phyloP scores from a whole-genome alignment of 78 protist species.

The Emiliania huxleyi region DNA sequence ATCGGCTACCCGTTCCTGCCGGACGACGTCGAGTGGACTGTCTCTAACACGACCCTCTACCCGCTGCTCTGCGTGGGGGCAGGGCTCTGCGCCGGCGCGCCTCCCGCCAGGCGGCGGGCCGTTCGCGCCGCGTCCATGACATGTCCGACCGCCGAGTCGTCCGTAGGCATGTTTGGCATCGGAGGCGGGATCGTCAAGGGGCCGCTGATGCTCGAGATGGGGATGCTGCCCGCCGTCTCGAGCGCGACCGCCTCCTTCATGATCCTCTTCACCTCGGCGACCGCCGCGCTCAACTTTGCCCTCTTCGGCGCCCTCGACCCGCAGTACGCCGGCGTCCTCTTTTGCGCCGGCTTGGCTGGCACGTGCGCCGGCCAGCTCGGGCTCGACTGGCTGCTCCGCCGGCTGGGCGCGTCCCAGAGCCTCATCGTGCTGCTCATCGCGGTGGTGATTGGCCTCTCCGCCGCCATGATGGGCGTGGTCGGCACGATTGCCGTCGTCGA shows the following conservation, averaged over 20 bases:
- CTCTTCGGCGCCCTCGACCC: neutral
- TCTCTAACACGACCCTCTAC: neutral
- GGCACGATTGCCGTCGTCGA: neutral
- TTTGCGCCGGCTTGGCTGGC: neutral
- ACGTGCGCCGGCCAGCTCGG: neutral
- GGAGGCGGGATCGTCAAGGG: conserved; percentile 7
- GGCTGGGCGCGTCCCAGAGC: neutral
- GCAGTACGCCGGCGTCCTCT: neutral
- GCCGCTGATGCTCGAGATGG: neutral
- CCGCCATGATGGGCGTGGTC: neutral
- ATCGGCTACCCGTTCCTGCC: neutral
- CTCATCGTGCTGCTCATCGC: neutral
- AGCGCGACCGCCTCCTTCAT: neutral
- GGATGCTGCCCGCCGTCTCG: neutral
- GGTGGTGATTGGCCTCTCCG: neutral
- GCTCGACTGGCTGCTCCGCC: neutral
- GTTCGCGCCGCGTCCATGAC: no score
- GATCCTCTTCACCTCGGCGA: neutral
- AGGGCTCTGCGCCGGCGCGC: neutral
- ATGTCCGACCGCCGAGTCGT: no score
- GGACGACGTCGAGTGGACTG: neutral
- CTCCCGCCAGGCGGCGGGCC: no score
- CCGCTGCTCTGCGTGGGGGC: neutral
- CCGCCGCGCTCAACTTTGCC: neutral
- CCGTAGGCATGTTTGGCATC: neutral